Percentiles rank a stretch among this genome's conserved stretches.
These are phyloP conservation scores for Trichoderma breve DNA, from an alignment of 2,329 filamentous ascomycete genomes.

Conservation along the genomic window DNA sequence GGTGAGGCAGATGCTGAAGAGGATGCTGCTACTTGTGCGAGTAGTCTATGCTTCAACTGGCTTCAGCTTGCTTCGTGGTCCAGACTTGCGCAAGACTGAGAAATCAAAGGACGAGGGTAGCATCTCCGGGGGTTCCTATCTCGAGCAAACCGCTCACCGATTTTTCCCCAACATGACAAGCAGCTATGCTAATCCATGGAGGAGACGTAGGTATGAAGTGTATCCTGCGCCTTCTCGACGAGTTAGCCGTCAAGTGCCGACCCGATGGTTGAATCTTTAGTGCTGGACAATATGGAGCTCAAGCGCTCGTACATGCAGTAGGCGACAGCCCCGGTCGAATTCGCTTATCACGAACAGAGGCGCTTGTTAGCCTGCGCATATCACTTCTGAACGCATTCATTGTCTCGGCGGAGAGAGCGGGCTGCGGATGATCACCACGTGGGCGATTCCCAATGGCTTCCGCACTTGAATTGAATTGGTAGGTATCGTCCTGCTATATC, in stretches of 20 bases:
- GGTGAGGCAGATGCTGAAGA: background rate
- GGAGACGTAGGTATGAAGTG: background rate
- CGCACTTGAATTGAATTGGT: background rate
- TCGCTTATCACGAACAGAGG: background rate
- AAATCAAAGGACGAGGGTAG: background rate
- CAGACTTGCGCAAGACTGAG: background rate
- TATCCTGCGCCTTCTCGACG: background rate
- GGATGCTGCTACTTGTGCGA: background rate
- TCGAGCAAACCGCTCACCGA: background rate
- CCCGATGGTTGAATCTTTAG: background rate
- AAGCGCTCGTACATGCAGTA: background rate
- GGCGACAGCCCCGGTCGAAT: background rate
- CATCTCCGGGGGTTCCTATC: background rate
- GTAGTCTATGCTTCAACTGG: background rate
- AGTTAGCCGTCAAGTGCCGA: background rate
- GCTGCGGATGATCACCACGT: conserved; percentile 10
- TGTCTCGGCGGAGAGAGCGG: conserved; percentile 8
- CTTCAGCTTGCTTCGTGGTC: background rate
- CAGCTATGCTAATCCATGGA: background rate
- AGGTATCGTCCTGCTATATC: background rate
- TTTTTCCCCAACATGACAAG: background rate
- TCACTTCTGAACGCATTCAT: background rate
- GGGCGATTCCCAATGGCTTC: background rate
- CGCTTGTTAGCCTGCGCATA: background rate
- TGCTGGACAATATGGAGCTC: background rate